Base-by-base conservation (phyloP, 108 stramenopile genomes). In the Mayamaea pseudoterrestris region DNA sequence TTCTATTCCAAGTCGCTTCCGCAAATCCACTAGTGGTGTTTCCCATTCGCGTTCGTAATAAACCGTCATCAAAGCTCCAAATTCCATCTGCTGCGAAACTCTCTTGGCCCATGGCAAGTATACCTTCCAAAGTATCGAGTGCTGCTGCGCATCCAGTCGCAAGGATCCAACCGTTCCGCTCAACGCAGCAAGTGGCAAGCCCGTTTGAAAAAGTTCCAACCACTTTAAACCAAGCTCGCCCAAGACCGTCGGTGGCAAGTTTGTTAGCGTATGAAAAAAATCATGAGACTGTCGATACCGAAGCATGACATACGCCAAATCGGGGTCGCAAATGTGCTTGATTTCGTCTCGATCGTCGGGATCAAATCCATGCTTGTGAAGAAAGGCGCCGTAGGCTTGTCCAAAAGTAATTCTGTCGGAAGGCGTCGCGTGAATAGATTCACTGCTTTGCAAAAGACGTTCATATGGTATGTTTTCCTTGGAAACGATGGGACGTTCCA, bases 191-290 rank as follows among this genome's bases (percentile, higher is more conserved):
- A 97, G 52, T 5, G 98, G 98, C 32, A 98, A 67, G 8, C 93
- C 93, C 12, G 95, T 97, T 54, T 97, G 95, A 18, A 92, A 77
- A 52, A 94, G 58, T 59, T 98, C 98, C 31, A 97, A 58, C 85
- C 88, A 95, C 64, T 98, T 98, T 35, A 97, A 62, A 28, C 84
- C 96, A 57, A 97, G 49, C 69, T 98, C 98, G 24, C 95, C 98
- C 35, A 80, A 35, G 0, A 97, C 92, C 1, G 91, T 93, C 21
- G 96, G 94, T 23, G 98, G 98, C 32, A 98, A 53, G 13, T 76
- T 88, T 11, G 80, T 90, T 25, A 98, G 51, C 21, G 79, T 85
- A 69, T 98, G 98, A 80, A 79, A 94, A 57, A 78, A 88, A 58
- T 98, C 98, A 58, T 98, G 98, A 22, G 58, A 71, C 60, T 82